Percentiles rank a stretch among this genome's conserved stretches.
Conservation (phyloP, 2,329 filamentous ascomycete genomes). For the Fusarium sp. region DNA sequence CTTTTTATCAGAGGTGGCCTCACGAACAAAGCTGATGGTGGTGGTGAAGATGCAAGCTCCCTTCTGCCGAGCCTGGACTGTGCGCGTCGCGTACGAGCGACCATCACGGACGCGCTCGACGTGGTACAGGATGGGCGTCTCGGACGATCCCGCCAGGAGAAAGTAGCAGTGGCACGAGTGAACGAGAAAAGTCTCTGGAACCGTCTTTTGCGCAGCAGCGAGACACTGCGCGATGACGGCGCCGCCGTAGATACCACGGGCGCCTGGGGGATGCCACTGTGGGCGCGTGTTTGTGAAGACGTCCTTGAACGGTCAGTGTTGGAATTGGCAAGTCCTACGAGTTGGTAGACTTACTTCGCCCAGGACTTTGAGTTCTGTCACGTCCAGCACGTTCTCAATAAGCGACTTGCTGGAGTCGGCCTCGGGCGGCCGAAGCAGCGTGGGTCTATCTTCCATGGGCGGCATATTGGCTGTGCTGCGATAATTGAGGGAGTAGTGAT, state of each 20-base stretch:
- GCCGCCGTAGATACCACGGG: slow-evolving; percentile 93
- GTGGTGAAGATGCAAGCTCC: slow-evolving; percentile 95
- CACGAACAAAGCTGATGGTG: slow-evolving; percentile 86
- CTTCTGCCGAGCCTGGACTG: slow-evolving; percentile 92
- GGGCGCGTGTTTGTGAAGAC: slow-evolving; percentile 95
- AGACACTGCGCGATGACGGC: slow-evolving; percentile 93
- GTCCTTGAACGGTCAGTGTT: slow-evolving; percentile 62
- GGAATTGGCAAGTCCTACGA: background rate
- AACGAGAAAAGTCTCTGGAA: slow-evolving; percentile 81
- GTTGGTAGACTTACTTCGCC: slow-evolving; percentile 68
- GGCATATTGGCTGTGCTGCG: slow-evolving; percentile 21
- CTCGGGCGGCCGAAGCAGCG: slow-evolving; percentile 74
- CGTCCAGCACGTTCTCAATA: slow-evolving; percentile 90
- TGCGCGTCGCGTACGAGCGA: slow-evolving; percentile 88
- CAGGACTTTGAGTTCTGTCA: slow-evolving; percentile 81
- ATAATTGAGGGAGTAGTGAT: background rate
- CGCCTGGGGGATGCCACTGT: slow-evolving; percentile 91
- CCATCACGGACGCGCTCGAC: slow-evolving; percentile 95
- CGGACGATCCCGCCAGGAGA: slow-evolving; percentile 85
- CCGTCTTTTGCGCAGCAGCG: slow-evolving; percentile 87
- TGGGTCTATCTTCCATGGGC: slow-evolving; percentile 47
- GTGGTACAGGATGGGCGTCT: slow-evolving; percentile 91
- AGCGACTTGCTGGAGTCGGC: slow-evolving; percentile 77
- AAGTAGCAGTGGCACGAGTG: slow-evolving; percentile 99
- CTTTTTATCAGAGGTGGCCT: slow-evolving; percentile 63